Evolutionary conservation across 495 filamentous ascomycete species (phyloP).

Genomic region (Penicillium alfredii): DNA sequence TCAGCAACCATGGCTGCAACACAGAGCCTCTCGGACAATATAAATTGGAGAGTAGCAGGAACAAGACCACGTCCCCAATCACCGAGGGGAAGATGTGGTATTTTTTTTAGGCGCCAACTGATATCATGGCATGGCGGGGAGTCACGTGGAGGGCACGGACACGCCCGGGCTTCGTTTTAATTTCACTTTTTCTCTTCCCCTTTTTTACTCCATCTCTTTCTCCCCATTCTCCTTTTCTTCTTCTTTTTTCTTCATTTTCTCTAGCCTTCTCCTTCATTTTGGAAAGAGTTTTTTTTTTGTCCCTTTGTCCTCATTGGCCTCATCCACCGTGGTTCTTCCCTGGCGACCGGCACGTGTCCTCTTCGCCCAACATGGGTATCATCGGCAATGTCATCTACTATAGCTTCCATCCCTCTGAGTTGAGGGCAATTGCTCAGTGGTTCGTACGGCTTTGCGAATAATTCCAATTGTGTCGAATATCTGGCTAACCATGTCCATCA

Average conservation of each 20-base stretch:
- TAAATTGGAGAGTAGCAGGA: no score
- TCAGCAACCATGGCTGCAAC: conserved; percentile 67
- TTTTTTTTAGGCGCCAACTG: conserved; percentile 8
- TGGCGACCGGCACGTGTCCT: conserved; percentile 9
- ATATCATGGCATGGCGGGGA: conserved; percentile 9
- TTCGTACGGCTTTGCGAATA: conserved; percentile 31
- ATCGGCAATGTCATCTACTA: conserved; percentile 64
- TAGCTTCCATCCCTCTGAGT: conserved; percentile 66
- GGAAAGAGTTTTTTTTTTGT: conserved; percentile 2
- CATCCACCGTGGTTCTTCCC: no score
- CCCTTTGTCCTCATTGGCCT: conserved; percentile 1
- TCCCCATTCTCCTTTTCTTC: conserved; percentile 2
- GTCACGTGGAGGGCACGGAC: no score
- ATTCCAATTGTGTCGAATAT: not conserved
- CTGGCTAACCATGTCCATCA: conserved; percentile 1
- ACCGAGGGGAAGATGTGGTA: not conserved
- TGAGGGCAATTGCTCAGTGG: conserved; percentile 92
- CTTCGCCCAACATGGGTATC: conserved; percentile 43
- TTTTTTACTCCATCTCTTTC: conserved; percentile 8
- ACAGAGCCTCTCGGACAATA: not conserved
- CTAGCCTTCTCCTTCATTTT: conserved; percentile 5
- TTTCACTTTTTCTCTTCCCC: conserved; percentile 2
- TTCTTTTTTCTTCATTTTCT: conserved; percentile 4
- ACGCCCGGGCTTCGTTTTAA: no score
- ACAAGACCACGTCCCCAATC: no score